Evolutionary conservation across 2,329 filamentous ascomycete genomes (phyloP).

Genomic region (Pleurostoma richardsiae): DNA sequence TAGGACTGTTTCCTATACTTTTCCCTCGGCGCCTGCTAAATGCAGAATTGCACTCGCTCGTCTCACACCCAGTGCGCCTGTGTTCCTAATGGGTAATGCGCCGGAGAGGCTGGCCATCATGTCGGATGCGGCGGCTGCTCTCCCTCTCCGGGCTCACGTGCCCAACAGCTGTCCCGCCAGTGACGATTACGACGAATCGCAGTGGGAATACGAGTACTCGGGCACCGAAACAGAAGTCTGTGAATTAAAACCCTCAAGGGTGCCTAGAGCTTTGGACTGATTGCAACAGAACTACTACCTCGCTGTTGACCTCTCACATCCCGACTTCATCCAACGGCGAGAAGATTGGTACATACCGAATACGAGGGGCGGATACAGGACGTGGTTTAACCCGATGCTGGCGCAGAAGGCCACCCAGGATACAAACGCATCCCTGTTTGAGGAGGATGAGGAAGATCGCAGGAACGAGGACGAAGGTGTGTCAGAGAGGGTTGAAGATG

Average conservation of each 20-base stretch:
- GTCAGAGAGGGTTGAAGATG: conserved; percentile 7
- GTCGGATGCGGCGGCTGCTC: too few species aligned
- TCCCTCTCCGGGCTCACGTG: too few species aligned
- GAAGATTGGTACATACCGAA: conserved; percentile 30
- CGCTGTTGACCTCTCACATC: conserved; percentile 57
- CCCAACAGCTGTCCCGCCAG: too few species aligned
- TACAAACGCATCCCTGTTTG: conserved; percentile 10
- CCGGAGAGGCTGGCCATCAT: too few species aligned
- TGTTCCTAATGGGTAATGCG: too few species aligned
- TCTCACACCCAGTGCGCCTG: too few species aligned
- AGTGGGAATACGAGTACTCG: conserved; percentile 66
- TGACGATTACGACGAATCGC: conserved; percentile 45
- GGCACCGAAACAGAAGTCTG: conserved; percentile 55
- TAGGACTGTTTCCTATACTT: too few species aligned
- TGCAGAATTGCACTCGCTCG: too few species aligned
- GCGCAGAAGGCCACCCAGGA: conserved; percentile 10
- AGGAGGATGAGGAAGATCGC: conserved; percentile 9
- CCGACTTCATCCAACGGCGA: conserved; percentile 44
- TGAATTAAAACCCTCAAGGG: background rate
- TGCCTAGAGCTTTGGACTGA: background rate
- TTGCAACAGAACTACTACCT: conserved; percentile 55
- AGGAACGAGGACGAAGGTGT: conserved; percentile 7
- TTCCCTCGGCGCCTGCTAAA: too few species aligned
- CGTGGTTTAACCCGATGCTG: conserved; percentile 26
- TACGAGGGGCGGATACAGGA: conserved; percentile 39